phyloP scores from a whole-genome alignment of 345 rosid species.

The Kandelia obovata region DNA sequence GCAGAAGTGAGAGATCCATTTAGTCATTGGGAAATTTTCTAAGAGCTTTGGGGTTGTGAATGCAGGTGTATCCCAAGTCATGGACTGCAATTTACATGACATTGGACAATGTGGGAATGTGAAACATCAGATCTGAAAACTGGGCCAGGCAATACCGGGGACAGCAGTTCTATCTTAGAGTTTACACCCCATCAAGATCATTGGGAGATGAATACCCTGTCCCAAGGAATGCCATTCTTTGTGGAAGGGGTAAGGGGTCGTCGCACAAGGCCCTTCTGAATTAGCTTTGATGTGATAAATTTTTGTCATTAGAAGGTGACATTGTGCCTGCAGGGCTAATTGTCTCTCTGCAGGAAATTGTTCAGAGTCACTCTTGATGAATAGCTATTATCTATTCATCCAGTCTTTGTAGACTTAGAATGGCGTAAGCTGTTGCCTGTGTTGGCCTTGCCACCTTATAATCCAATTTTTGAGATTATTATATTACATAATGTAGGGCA shows the following conservation, averaged over 20 bases:
- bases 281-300: not conserved
- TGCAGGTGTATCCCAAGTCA: constrained; percentile 61
- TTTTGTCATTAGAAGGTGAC: constrained; percentile 65
- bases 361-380: not conserved
- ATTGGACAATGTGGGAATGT: constrained; percentile 70
- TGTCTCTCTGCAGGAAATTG: constrained; percentile 10
- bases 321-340: not conserved
- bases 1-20: not conserved
- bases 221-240: constrained; percentile 54
- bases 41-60: not conserved
- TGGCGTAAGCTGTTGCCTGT: too few species aligned
- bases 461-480: too few species aligned
- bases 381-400: too few species aligned
- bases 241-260: constrained; percentile 72
- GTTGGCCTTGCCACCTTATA: too few species aligned
- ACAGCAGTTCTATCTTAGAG: constrained; percentile 62
- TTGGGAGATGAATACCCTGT: constrained; percentile 63
- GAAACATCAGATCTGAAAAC: constrained; percentile 67
- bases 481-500: too few species aligned
- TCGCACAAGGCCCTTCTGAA: constrained; percentile 56
- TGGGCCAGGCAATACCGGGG: constrained; percentile 63
- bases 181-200: constrained; percentile 46
- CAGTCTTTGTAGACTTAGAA: too few species aligned
- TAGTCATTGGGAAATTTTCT: not conserved
- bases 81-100: constrained; percentile 74